Base-by-base conservation (phyloP, 768 basidiomycete species). In the Xerocomellus amylosporus region DNA sequence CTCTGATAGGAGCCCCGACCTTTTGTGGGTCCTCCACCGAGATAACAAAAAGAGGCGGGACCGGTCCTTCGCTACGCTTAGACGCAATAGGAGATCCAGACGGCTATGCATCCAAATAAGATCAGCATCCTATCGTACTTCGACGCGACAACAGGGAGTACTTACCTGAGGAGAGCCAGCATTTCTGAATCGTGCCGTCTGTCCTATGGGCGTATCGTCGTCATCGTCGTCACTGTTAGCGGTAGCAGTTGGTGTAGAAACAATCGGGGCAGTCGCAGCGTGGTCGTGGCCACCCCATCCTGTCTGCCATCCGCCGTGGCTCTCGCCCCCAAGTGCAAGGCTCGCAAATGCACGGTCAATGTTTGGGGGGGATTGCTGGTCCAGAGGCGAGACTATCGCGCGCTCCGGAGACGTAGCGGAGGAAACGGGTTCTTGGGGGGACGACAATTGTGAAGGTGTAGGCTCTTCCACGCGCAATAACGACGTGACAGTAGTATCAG, bases 21-120 rank as follows among this genome's bases (percentile, higher is more conserved):
- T 90, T 92, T 61, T 98, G 94, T 6, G 97, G 97, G 71, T 99
- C 97, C 49, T 93, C 90, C n/a, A 99, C 93, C 0, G 88, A 83
- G 59, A 99, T 92, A 8, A 81, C 70, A 68, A 97, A 98, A 24
- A 88, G 75, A 20, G 90, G 88, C 52, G 79, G 82, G 36, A 87
- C 63, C 1, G 77, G 77, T 51, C 76, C 79, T 47, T 83, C 65
- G 40, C 56, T 68, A 40, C 63, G 68, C 22, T 64, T 56, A 31
- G 59, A 37, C 7, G 55, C 40, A 22, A 42, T 33, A 8, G 62
- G 58, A 17, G 65, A 63, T 34, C 36, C 44, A 46, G 63, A 55
- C 31, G 33, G 48, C 59, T 71, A 37, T 31, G 15, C 12, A 19
- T 41, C 30, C 53, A 39, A 31, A 39, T 19, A 26, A 33, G 28